Conservation (phyloP, 1,284 basidiomycete species). For the Chalciporus piperatoides region DNA sequence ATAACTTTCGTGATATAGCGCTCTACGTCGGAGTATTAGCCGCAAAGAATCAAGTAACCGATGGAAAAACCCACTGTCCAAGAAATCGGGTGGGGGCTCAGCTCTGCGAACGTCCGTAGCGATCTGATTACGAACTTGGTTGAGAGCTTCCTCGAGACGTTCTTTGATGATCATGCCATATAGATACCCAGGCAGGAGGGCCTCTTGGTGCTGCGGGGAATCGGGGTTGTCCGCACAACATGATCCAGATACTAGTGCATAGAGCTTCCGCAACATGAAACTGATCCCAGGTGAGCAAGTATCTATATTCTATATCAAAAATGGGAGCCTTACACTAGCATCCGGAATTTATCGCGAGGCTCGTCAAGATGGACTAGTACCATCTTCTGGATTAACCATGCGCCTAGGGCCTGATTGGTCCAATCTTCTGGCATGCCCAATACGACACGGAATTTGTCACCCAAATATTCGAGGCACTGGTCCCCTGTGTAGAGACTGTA, state of each 20-base stretch:
- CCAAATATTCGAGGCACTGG: conserved; percentile 95
- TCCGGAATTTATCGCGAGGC: conserved; percentile 93
- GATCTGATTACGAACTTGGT: conserved; percentile 73
- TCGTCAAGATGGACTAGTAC: conserved; percentile 88
- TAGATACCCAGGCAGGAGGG: conserved; percentile 89
- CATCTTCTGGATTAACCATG: conserved; percentile 82
- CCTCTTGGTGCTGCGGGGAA: conserved; percentile 98
- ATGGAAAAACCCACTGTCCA: conserved; percentile 60
- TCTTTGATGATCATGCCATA: conserved; percentile 99
- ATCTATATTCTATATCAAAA: not conserved
- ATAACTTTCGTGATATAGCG: conserved; percentile 82
- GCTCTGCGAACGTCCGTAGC: conserved; percentile 71
- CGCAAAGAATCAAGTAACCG: conserved; percentile 1
- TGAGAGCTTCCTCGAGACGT: conserved; percentile 88
- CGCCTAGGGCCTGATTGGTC: conserved; percentile 81
- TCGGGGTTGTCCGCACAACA: conserved; percentile 97
- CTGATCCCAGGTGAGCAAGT: conserved; percentile 34
- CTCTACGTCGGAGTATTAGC: conserved; percentile 41
- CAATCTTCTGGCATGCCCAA: conserved; percentile 92
- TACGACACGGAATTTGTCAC: conserved; percentile 95
- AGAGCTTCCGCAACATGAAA: conserved; percentile 98
- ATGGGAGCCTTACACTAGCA: conserved; percentile 69
- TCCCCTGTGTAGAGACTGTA: conserved; percentile 88
- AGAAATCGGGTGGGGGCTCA: conserved; percentile 78
- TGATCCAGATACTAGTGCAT: conserved; percentile 86